Conservation (phyloP, 2,329 filamentous ascomycete genomes). For the Penicillium crustosum region DNA sequence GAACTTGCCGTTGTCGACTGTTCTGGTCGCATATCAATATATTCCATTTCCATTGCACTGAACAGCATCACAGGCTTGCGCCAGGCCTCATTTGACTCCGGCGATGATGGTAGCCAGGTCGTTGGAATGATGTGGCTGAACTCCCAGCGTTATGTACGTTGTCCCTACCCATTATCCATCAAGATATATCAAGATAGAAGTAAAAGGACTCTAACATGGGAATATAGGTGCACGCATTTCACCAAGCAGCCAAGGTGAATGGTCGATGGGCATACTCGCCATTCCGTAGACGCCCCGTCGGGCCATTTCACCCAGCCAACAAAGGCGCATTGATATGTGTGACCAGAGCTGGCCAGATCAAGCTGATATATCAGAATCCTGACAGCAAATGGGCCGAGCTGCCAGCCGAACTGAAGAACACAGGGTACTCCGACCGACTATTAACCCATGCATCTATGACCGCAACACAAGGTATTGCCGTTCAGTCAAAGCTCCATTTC, state of each 20-base stretch:
- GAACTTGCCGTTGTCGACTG: conserved; percentile 84
- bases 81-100: conserved; percentile 64
- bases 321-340: conserved; percentile 76
- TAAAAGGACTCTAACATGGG: conserved; percentile 2
- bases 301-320: conserved; percentile 65
- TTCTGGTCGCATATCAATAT: conserved; percentile 72
- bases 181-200: neutral
- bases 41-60: conserved; percentile 68
- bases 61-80: conserved; percentile 68
- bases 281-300: conserved; percentile 63
- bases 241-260: conserved; percentile 64
- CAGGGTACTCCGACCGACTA: conserved; percentile 70
- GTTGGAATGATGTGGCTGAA: conserved; percentile 85
- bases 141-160: conserved; percentile 52
- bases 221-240: conserved; percentile 43
- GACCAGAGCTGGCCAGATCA: conserved; percentile 70
- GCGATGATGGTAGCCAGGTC: conserved; percentile 73
- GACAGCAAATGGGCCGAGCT: conserved; percentile 71
- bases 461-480: conserved; percentile 65
- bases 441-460: conserved; percentile 76
- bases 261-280: conserved; percentile 69
- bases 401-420: conserved; percentile 70
- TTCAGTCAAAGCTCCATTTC: conserved; percentile 12
- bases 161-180: neutral
- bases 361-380: conserved; percentile 74